These are phyloP conservation scores for Penicillium fuscoglaucum DNA, from an alignment of 2,329 filamentous ascomycete species.

Conservation along the genomic window DNA sequence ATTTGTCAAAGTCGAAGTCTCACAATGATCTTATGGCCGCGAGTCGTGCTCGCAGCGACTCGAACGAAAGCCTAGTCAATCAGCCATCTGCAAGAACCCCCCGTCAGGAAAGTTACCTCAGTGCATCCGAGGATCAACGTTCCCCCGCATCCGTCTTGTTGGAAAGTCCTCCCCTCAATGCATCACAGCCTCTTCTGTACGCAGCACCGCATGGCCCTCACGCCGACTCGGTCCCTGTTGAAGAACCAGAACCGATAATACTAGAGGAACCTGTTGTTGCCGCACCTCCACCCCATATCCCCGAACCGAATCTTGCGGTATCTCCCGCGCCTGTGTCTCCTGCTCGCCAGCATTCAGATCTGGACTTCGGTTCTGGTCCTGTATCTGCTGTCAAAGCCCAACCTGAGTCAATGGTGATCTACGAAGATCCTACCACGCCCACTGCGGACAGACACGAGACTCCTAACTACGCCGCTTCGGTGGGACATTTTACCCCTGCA, in stretches of 20 bases:
- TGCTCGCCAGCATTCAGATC: constrained; percentile 1
- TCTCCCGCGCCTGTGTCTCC: not conserved
- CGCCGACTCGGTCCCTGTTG: constrained; percentile 13
- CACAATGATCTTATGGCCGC: constrained; percentile 32
- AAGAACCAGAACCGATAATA: constrained; percentile 12
- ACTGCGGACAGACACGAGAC: constrained; percentile 10
- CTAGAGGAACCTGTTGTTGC: constrained; percentile 10
- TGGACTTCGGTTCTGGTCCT: constrained; percentile 6
- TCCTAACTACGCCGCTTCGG: constrained; percentile 6
- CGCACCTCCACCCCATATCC: constrained; percentile 7
- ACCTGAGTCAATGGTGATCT: constrained; percentile 27
- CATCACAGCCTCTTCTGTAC: constrained; percentile 11
- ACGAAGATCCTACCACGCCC: constrained; percentile 28
- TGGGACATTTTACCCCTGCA: constrained; percentile 6
- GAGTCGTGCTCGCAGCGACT: constrained; percentile 27
- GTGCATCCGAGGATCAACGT: constrained; percentile 57
- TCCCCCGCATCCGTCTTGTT: constrained; percentile 26
- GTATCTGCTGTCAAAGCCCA: constrained; percentile 15
- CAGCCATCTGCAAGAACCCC: constrained; percentile 12
- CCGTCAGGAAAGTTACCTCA: constrained; percentile 30
- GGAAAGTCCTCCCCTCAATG: constrained; percentile 24
- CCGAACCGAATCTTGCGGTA: constrained; percentile 1
- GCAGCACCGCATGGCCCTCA: constrained; percentile 5
- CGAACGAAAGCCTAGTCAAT: constrained; percentile 22
- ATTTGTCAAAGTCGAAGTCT: constrained; percentile 33